Percentiles rank a stretch among this genome's conserved stretches.
phyloP scores from a whole-genome alignment of 1,139 yeast genomes.

The Candida anutae region DNA sequence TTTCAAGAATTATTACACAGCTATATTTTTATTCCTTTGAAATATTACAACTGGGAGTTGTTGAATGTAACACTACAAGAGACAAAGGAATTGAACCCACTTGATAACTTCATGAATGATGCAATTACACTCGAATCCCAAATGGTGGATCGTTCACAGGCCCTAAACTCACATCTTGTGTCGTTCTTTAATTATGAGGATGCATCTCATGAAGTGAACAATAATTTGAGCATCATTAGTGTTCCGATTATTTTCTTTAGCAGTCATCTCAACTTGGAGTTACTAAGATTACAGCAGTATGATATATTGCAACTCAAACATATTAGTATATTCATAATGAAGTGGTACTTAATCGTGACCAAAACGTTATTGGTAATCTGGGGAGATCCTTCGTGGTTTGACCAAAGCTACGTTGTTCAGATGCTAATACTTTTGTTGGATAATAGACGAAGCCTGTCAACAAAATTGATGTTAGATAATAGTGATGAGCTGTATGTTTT shows the following conservation, averaged over 20 bases:
- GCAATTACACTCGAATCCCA: too few species aligned
- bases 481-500: slow-evolving; percentile 15
- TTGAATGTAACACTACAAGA: slow-evolving; percentile 34
- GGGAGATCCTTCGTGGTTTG: slow-evolving; percentile 10
- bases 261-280: slow-evolving; percentile 14
- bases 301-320: slow-evolving; percentile 9
- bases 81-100: slow-evolving; percentile 8
- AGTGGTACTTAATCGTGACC: slow-evolving; percentile 33
- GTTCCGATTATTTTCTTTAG: slow-evolving; percentile 38
- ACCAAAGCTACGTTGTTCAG: slow-evolving; percentile 10
- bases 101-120: slow-evolving; percentile 6
- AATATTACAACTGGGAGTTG: slow-evolving; percentile 33
- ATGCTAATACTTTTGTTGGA: slow-evolving; percentile 10
- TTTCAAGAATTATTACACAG: slow-evolving; percentile 37
- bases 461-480: slow-evolving; percentile 5
- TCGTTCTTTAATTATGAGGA: slow-evolving; percentile 9
- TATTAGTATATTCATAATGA: slow-evolving; percentile 18
- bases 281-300: slow-evolving; percentile 7
- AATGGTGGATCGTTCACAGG: too few species aligned
- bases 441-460: slow-evolving; percentile 8
- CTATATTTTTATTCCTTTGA: slow-evolving; percentile 32
- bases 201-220: slow-evolving; percentile 14
- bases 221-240: slow-evolving; percentile 25
- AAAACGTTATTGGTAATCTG: slow-evolving; percentile 19
- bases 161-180: slow-evolving; percentile 8